Percentiles rank a stretch among this genome's conserved stretches.
Evolutionary conservation across 257 asterid genomes (phyloP).

Genomic region (Primulina eburnea): DNA sequence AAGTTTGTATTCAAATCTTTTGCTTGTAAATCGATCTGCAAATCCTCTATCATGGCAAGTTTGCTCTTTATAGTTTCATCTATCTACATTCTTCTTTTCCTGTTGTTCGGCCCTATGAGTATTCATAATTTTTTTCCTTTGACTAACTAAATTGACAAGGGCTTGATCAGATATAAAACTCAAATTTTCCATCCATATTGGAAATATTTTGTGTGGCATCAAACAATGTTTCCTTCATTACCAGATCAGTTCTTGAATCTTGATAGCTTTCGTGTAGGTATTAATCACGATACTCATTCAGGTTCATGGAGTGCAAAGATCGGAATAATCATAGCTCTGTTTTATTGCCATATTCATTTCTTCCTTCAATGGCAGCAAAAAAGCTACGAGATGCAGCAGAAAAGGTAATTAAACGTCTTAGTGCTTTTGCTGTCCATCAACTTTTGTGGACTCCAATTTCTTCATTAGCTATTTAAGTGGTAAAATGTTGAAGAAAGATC

Average conservation of each 20-base stretch:
- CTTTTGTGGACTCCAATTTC: constrained; percentile 1
- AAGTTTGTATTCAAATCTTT: constrained; percentile 51
- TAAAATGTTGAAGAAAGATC: background rate
- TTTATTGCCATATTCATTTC: constrained; percentile 76
- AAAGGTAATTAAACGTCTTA: constrained; percentile 42
- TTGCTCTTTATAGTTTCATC: constrained; percentile 14
- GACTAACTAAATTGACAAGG: constrained; percentile 12
- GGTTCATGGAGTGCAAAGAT: constrained; percentile 98
- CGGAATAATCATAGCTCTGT: constrained; percentile 69
- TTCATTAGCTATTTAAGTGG: background rate
- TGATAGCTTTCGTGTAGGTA: constrained; percentile 60
- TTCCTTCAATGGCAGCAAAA: constrained; percentile 84
- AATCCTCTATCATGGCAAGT: constrained; percentile 86
- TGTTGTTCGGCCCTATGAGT: background rate
- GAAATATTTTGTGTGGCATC: constrained; percentile 6
- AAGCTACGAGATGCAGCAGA: constrained; percentile 76
- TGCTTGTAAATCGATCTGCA: constrained; percentile 93
- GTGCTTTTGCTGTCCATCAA: constrained; percentile 4
- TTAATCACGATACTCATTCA: constrained; percentile 71
- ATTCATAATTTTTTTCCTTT: constrained; percentile 12
- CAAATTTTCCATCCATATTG: background rate
- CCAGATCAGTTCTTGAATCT: constrained; percentile 40
- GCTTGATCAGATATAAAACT: background rate
- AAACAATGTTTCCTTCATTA: constrained; percentile 10
- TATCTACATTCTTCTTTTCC: constrained; percentile 18